Evolutionary conservation across 371 early-diverging fungal species (phyloP).

Genomic region (Parasitella parasitica): DNA sequence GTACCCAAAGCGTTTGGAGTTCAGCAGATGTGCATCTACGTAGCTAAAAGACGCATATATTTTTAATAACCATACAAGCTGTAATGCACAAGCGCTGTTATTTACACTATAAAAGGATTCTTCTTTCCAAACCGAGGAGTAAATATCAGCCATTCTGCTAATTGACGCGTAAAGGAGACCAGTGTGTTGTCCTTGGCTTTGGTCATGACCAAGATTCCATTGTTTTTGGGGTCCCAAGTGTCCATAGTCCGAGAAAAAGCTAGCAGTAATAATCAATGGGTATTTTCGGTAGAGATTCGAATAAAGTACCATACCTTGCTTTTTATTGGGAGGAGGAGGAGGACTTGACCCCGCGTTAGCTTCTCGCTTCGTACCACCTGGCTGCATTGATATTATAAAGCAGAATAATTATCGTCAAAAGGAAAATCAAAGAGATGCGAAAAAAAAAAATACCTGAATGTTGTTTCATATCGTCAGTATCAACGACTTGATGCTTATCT

Average conservation of each 20-base stretch:
- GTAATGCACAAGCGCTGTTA: background rate
- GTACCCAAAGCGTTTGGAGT: constrained; percentile 55
- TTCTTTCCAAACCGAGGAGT: constrained; percentile 46
- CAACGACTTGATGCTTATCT: no score
- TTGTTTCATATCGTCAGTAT: no score
- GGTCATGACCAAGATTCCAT: constrained; percentile 76
- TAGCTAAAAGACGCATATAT: constrained; percentile 27
- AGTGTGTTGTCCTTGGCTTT: constrained; percentile 80
- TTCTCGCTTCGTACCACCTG: background rate
- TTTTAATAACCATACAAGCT: background rate
- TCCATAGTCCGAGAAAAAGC: background rate
- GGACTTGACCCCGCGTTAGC: background rate
- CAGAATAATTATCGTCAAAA: background rate
- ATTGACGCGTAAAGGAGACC: constrained; percentile 69
- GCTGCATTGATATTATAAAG: background rate
- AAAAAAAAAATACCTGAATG: background rate
- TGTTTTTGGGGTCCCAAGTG: constrained; percentile 45
- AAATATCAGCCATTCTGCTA: constrained; percentile 76
- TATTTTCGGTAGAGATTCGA: background rate
- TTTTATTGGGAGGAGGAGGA: background rate
- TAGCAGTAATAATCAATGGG: background rate
- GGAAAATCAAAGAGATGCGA: no score
- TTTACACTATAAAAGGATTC: constrained; percentile 65
- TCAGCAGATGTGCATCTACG: constrained; percentile 64
- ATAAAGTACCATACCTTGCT: background rate